Evolutionary conservation across 306 rosid genomes (phyloP).

Genomic region (Rosa persica): DNA sequence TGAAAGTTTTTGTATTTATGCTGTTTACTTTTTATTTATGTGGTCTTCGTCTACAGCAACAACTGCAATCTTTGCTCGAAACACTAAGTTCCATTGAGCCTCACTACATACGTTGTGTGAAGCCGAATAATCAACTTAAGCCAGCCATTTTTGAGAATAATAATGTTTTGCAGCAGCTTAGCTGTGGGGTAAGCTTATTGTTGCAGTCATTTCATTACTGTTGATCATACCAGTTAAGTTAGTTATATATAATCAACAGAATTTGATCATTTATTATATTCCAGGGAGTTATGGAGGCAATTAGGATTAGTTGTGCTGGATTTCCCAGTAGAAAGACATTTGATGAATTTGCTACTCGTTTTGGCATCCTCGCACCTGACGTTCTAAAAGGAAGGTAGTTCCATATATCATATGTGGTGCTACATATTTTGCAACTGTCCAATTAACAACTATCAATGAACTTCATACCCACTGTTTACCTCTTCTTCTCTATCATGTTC

Average conservation of each 20-base stretch:
- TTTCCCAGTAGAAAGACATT: conserved; percentile 87
- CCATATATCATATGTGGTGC: background rate
- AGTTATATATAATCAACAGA: conserved; percentile 10
- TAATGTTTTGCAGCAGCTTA: conserved; percentile 82
- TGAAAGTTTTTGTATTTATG: background rate
- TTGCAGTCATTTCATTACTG: conserved; percentile 18
- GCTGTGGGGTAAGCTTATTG: conserved; percentile 74
- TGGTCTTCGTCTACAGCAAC: conserved; percentile 52
- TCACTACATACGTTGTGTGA: conserved; percentile 90
- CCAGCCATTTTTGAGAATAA: conserved; percentile 82
- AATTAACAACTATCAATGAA: background rate
- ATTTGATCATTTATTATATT: conserved; percentile 13
- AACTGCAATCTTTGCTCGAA: conserved; percentile 93
- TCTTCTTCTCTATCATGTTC: background rate
- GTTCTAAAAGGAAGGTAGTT: conserved; percentile 64
- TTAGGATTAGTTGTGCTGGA: conserved; percentile 97
- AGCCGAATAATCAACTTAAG: conserved; percentile 90
- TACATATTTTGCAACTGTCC: background rate
- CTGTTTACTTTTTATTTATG: conserved; percentile 20
- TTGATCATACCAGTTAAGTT: conserved; percentile 12
- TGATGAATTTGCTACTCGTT: conserved; percentile 74
- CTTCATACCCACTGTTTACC: background rate
- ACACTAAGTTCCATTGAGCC: conserved; percentile 91
- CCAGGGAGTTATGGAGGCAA: conserved; percentile 99
- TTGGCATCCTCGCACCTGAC: conserved; percentile 63